Conservation (phyloP, 2,329 filamentous ascomycete species). For the Sporothrix variecibatus region DNA sequence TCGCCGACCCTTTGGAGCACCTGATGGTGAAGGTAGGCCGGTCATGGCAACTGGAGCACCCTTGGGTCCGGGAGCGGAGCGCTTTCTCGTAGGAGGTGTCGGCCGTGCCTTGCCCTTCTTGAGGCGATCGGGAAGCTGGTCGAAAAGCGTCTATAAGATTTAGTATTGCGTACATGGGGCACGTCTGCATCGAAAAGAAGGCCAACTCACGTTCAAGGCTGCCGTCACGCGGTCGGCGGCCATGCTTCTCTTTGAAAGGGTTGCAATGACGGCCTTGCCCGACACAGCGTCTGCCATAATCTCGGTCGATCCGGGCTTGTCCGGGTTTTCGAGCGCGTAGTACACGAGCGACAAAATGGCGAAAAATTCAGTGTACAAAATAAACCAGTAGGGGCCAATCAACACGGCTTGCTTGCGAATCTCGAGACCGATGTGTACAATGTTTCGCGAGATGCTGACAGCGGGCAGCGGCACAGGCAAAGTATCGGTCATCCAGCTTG, state of each 20-base stretch:
- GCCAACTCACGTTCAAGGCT: constrained; percentile 67
- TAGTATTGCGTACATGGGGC: neutral
- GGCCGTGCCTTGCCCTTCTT: constrained; percentile 51
- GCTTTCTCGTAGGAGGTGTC: constrained; percentile 53
- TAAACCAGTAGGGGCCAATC: constrained; percentile 85
- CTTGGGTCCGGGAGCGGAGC: constrained; percentile 53
- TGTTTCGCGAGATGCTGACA: constrained; percentile 67
- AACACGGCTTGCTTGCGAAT: constrained; percentile 42
- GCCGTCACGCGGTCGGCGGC: constrained; percentile 84
- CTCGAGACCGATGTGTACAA: constrained; percentile 76
- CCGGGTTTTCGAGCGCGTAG: constrained; percentile 77
- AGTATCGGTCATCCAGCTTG: constrained; percentile 72
- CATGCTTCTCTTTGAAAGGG: constrained; percentile 79
- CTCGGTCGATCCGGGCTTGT: constrained; percentile 72
- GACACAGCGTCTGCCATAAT: constrained; percentile 82
- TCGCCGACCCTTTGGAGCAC: constrained; percentile 32
- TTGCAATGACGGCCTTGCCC: constrained; percentile 78
- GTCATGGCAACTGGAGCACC: constrained; percentile 36
- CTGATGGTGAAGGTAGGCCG: constrained; percentile 35
- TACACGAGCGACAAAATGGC: constrained; percentile 77
- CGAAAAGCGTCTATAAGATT: constrained; percentile 68
- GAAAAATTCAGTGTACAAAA: constrained; percentile 81
- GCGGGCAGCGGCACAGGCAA: constrained; percentile 67
- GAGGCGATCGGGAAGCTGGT: constrained; percentile 74
- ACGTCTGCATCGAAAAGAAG: neutral